Percentiles rank a stretch among this genome's conserved stretches.
Conservation (phyloP, 2,329 filamentous ascomycete genomes). For the Leptographium lundbergii region DNA sequence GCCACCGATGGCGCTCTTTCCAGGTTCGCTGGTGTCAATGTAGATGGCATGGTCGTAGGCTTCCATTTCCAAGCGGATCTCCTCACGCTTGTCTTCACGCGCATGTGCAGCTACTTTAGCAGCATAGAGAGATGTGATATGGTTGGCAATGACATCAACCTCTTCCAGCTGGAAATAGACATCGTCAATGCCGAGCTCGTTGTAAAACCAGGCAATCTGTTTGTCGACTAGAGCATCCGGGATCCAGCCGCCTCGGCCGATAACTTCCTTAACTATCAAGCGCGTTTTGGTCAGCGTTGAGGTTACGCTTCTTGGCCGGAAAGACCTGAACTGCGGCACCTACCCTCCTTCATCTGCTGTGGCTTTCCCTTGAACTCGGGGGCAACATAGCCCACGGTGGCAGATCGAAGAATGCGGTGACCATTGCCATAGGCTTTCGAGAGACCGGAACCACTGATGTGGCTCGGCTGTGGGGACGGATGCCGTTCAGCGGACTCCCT, state of each 20-base stretch:
- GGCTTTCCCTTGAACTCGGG: constrained; percentile 88
- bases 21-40: constrained; percentile 92
- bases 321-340: constrained; percentile 15
- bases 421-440: constrained; percentile 41
- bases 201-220: constrained; percentile 95
- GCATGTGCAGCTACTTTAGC: constrained; percentile 92
- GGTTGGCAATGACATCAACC: constrained; percentile 75
- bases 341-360: constrained; percentile 75
- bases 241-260: constrained; percentile 73
- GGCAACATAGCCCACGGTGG: constrained; percentile 87
- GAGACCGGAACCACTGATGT: constrained; percentile 60
- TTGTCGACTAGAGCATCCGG: constrained; percentile 69
- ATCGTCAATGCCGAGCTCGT: constrained; percentile 89
- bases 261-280: constrained; percentile 61
- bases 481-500: constrained; percentile 38
- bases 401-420: constrained; percentile 68
- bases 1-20: constrained; percentile 60
- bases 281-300: background rate
- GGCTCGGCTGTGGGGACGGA: constrained; percentile 79
- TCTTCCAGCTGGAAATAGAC: constrained; percentile 93
- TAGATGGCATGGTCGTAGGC: constrained; percentile 91
- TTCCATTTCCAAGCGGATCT: constrained; percentile 94
- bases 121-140: constrained; percentile 92
- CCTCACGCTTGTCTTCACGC: constrained; percentile 82
- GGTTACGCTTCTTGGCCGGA: background rate